Percentiles rank a stretch among this genome's conserved stretches.
These are phyloP conservation scores for Talaromyces verruculosus DNA, from an alignment of 2,329 filamentous ascomycete genomes.

Conservation along the genomic window DNA sequence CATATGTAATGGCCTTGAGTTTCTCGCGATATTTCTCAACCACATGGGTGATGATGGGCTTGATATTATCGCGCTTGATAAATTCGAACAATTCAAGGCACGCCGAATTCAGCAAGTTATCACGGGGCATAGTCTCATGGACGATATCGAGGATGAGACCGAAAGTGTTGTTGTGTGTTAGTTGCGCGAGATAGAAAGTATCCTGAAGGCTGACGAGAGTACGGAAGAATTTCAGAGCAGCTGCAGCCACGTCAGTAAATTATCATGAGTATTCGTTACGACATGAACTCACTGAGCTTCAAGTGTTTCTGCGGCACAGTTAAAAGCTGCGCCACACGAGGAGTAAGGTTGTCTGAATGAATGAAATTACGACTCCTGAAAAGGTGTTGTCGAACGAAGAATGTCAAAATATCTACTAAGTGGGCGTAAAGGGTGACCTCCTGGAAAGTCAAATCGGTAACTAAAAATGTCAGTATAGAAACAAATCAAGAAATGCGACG, in stretches of 20 bases:
- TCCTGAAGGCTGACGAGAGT: conserved; percentile 82
- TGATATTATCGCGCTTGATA: conserved; percentile 78
- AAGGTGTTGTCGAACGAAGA: conserved; percentile 87
- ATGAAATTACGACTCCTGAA: conserved; percentile 87
- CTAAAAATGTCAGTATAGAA: conserved; percentile 37
- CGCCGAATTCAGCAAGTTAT: conserved; percentile 91
- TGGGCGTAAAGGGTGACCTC: conserved; percentile 90
- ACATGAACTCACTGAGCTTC: conserved; percentile 69
- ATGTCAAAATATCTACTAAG: conserved; percentile 87
- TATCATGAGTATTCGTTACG: neutral
- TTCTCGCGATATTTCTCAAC: conserved; percentile 81
- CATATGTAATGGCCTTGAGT: conserved; percentile 72
- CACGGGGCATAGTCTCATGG: conserved; percentile 79
- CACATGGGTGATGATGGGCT: conserved; percentile 77
- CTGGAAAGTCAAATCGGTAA: conserved; percentile 72
- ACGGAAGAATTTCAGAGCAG: conserved; percentile 90
- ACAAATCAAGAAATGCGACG: neutral
- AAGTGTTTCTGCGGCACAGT: conserved; percentile 85
- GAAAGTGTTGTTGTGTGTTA: conserved; percentile 77
- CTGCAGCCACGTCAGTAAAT: conserved; percentile 45
- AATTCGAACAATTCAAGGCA: conserved; percentile 93
- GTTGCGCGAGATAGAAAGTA: conserved; percentile 83
- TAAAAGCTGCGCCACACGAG: conserved; percentile 79
- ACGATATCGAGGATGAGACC: conserved; percentile 83
- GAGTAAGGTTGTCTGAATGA: conserved; percentile 72